Evolutionary conservation across 495 filamentous ascomycete genomes (phyloP).

Genomic region (Podospora comata): DNA sequence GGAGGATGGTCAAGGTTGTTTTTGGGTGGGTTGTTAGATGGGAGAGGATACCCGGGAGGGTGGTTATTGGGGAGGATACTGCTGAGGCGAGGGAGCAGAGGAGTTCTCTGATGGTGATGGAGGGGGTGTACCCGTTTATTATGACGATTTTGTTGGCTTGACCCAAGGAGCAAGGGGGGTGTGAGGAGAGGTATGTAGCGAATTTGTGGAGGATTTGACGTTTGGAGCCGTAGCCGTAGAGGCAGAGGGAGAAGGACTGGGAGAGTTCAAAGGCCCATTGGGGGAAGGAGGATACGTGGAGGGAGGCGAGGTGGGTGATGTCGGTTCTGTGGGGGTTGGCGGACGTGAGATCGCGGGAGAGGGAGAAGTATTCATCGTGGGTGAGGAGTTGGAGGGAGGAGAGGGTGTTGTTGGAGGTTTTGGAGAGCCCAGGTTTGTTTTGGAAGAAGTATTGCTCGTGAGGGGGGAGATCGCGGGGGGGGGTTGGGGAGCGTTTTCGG

Average conservation of each 20-base stretch:
- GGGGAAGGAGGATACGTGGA: conserved; percentile 77
- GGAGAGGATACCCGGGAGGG: conserved; percentile 57
- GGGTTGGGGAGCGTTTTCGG: conserved; percentile 72
- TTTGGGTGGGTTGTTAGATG: conserved; percentile 31
- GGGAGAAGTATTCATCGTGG: conserved; percentile 85
- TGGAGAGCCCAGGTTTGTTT: conserved; percentile 72
- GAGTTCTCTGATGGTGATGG: conserved; percentile 72
- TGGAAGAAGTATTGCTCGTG: conserved; percentile 94
- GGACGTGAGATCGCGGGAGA: conserved; percentile 54
- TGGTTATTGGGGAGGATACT: conserved; percentile 53
- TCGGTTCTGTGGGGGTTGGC: conserved; percentile 70
- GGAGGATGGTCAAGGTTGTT: conserved; percentile 59
- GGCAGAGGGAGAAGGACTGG: conserved; percentile 83
- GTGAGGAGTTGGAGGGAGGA: conserved; percentile 71
- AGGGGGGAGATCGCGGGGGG: conserved; percentile 72
- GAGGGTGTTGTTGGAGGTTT: conserved; percentile 85
- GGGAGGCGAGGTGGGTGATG: conserved; percentile 63
- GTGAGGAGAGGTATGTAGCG: conserved; percentile 63
- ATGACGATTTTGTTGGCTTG: conserved; percentile 64
- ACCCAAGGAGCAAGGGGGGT: conserved; percentile 14
- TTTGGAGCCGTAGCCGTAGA: conserved; percentile 93
- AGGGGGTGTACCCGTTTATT: conserved; percentile 82
- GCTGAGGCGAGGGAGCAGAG: conserved; percentile 69
- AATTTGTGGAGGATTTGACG: conserved; percentile 71
- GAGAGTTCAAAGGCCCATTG: conserved; percentile 93